Evolutionary conservation across 2,329 filamentous ascomycete species (phyloP), one percentile per base, ranked within the genome.

Genomic region (Pseudocercospora crystallina): DNA sequence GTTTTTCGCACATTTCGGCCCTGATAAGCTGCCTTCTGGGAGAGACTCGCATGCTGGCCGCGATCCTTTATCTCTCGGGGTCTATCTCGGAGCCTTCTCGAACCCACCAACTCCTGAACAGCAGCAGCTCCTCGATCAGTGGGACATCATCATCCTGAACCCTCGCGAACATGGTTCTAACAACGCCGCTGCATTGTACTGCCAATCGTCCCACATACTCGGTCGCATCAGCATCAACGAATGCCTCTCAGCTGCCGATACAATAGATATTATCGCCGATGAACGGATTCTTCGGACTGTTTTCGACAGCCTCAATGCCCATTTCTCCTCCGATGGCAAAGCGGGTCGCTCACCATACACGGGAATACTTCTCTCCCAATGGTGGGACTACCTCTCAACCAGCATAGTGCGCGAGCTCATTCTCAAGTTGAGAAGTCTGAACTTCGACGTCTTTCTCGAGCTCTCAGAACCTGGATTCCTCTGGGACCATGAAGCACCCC

Each of bases 401-500:
- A 45, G 60, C 2, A 49, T 70, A 15, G 59, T 69, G 39, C 61
- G 56, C 20, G 59, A 61, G 39, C 38, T 76, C 3, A 50, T 72
- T 13, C 60, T 68, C 32, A 58, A 69, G 8, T 56, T 74, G 36
- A 61, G 61, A 36, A 50, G 53, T 2, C 59, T 74, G 8, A 72
- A 72, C 2, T 59, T 77, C 41, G 57, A 64, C 5, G 65, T 77
- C 2, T 76, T 72, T 54, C 61, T 77, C 14, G 75, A 77, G 49
- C 65, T 68, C 3, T 62, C 64, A 8, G 64, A 69, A 2, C 75
- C 75, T 0, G 54, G 66, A 5, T 77, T 74, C 36, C 61, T 77
- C 13, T 60, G 49, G 2, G 50, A 54, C 20, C 50, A 61, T 12
- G 68, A 74, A 36, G 59, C 59, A 43, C 66, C 64, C 11, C 51